These are phyloP conservation scores for Iberis pinnata DNA, from an alignment of 345 rosid genomes.

Conservation along the genomic window DNA sequence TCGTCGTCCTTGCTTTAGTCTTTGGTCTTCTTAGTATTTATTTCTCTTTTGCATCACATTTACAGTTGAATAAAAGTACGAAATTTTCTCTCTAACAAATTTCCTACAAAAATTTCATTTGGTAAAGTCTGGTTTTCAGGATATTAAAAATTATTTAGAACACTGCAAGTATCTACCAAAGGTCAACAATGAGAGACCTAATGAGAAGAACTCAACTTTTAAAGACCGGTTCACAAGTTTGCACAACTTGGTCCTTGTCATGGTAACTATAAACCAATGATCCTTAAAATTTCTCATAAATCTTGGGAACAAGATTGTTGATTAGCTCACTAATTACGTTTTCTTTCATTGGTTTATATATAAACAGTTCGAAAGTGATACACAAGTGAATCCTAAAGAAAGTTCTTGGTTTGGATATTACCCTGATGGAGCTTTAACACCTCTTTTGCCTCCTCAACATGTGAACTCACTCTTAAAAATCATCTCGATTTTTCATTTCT, in stretches of 20 bases:
- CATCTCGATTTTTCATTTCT: no score
- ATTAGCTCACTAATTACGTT: background rate
- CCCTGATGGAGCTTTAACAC: slow-evolving; percentile 56
- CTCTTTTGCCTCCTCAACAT: slow-evolving; percentile 44
- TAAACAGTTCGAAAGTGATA: slow-evolving; percentile 80
- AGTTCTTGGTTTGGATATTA: slow-evolving; percentile 88
- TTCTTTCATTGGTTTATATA: slow-evolving; percentile 47
- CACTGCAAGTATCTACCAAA: slow-evolving; percentile 69
- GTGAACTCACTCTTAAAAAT: no score
- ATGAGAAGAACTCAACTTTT: slow-evolving; percentile 50
- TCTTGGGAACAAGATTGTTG: no score
- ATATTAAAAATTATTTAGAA: slow-evolving; percentile 9
- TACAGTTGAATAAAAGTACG: no score
- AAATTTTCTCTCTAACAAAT: no score
- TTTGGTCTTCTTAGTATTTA: no score
- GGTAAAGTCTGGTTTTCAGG: slow-evolving; percentile 27
- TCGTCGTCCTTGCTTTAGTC: no score
- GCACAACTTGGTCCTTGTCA: slow-evolving; percentile 72
- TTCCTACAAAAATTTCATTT: no score
- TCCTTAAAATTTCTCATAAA: background rate
- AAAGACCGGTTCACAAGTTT: slow-evolving; percentile 68
- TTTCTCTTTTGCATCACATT: no score
- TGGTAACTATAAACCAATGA: no score
- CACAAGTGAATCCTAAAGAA: no score
- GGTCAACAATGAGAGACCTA: slow-evolving; percentile 73